Evolutionary conservation across 192 early-diverging fungal species (phyloP), one percentile per base, ranked within the genome.

Genomic region (Lobulomyces angularis): DNA sequence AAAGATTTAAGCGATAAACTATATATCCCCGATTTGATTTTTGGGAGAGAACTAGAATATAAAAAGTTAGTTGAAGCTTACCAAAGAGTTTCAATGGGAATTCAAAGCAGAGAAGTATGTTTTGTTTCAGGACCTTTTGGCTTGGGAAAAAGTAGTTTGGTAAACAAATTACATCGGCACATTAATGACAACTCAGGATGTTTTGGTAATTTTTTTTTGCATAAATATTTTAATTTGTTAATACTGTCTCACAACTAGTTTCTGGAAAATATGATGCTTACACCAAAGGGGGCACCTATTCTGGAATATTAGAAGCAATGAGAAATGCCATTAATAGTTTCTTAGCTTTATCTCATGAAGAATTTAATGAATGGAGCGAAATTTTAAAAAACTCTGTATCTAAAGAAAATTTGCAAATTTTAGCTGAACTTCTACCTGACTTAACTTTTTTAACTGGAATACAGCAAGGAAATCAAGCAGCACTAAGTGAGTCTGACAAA

Each of bases 111-210:
- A 28, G 55, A 57, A 23, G 35, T 57, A 32, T 12, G 35, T 59
- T n/a, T 12, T 57, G 25, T 35, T 60, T 2, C 14, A 16, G 58
- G 53, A 17, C 28, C 8, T 19, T 43, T 31, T 18, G 58, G 53
- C 11, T 41, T 45, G 26, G 53, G 51, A 17, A 59, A 60, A 42
- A 49, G 27, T 8, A 41, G 37, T 4, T 36, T 60, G 40, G 23
- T 56, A 31, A 44, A 39, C 8, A 31, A 48, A 34, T 27, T 46
- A 7, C 21, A 52, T 22, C 27, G 42, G 44, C 43, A 32, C 25
- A 47, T 57, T 3, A 23, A 41, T 36, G 48, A 27, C 9, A 24
- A 18, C 14, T 4, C 33, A 6, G 55, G 55, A 5, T 51, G 37
- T 27, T 57, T 51, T 31, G 55, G 55, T 57, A 29, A 38, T 48